Conservation (phyloP, 257 asterid genomes). For the Leptodermis oblonga region DNA sequence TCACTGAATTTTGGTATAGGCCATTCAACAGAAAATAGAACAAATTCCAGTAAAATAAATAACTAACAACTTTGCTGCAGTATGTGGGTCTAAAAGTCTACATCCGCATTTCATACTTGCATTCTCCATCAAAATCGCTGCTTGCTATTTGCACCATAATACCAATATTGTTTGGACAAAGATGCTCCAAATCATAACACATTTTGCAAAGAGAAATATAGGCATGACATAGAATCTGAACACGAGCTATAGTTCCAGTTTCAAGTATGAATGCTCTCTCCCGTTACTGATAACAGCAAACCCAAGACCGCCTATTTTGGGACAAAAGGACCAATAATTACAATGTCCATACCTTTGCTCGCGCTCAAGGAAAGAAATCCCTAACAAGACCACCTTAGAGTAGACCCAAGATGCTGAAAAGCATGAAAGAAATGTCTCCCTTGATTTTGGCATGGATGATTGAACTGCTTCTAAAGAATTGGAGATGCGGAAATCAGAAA, state of each 20-base stretch:
- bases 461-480: constrained; percentile 32
- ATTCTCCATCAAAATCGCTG: not conserved
- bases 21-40: not conserved
- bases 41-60: not conserved
- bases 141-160: not conserved
- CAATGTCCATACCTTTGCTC: constrained; percentile 60
- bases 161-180: not conserved
- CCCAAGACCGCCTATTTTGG: not conserved
- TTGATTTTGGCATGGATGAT: constrained; percentile 39
- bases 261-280: not conserved
- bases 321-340: constrained; percentile 6
- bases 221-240: not conserved
- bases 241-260: not conserved
- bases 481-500: constrained; percentile 47
- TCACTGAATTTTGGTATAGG: too few relatives aligned
- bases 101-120: not conserved
- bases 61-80: not conserved
- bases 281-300: not conserved
- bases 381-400: constrained; percentile 85
- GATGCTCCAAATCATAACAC: not conserved
- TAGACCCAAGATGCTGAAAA: constrained; percentile 81
- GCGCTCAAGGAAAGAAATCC: constrained; percentile 81
- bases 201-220: not conserved
- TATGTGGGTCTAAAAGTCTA: not conserved
- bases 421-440: constrained; percentile 46